Conservation (phyloP, 2,329 filamentous ascomycete species). For the Colletotrichum sp. region DNA sequence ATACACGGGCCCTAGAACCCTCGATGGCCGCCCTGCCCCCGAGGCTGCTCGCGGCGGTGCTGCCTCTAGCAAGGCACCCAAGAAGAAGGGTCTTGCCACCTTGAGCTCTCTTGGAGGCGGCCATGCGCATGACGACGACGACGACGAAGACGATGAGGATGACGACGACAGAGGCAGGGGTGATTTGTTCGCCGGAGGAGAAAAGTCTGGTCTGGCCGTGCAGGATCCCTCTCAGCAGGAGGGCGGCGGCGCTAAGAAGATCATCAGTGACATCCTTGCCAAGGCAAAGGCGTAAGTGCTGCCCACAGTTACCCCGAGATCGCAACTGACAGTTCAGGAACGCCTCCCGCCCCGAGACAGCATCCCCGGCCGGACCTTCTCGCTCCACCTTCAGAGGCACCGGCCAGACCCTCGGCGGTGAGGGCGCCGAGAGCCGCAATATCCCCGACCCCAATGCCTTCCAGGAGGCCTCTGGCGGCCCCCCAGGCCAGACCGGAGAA, state of each 20-base stretch:
- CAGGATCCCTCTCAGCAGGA: conserved; percentile 59
- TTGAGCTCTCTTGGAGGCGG: conserved; percentile 57
- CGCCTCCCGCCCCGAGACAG: conserved; percentile 57
- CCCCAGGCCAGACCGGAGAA: conserved; percentile 39
- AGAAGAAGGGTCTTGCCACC: conserved; percentile 66
- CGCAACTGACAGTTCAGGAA: conserved; percentile 51
- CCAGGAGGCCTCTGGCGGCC: conserved; percentile 29
- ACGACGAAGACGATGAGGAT: conserved; percentile 58
- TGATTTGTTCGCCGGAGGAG: conserved; percentile 82
- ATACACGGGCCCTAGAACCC: conserved; percentile 66
- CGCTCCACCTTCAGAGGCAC: conserved; percentile 67
- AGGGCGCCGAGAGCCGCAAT: conserved; percentile 71
- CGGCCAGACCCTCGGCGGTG: conserved; percentile 79
- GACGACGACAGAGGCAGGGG: conserved; percentile 63
- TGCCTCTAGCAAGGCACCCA: conserved; percentile 45
- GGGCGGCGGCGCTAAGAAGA: conserved; percentile 50
- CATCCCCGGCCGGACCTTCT: conserved; percentile 54
- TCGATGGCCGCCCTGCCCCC: conserved; percentile 66
- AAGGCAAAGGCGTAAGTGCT: conserved; percentile 63
- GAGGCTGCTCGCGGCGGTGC: conserved; percentile 24
- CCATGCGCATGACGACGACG: conserved; percentile 63
- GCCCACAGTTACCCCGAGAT: neutral
- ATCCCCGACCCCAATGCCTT: conserved; percentile 63
- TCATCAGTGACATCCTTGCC: conserved; percentile 67
- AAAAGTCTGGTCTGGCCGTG: conserved; percentile 77